Base-by-base conservation (phyloP, 306 rosid species). In the Calophaca sinica region DNA sequence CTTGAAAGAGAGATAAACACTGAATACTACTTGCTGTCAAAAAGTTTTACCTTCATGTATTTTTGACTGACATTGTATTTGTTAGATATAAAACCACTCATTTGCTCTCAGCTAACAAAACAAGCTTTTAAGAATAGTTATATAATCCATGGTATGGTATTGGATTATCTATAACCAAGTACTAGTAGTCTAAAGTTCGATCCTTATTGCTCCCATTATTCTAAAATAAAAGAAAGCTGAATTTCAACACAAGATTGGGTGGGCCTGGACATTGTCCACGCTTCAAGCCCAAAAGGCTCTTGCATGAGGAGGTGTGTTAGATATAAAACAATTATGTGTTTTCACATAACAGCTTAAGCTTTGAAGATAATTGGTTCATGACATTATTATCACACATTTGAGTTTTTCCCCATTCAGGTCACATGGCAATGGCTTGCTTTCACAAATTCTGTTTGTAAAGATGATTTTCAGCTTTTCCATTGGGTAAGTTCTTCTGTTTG, bases 351-450 rank as follows among this genome's bases (percentile, higher is more conserved):
- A 38, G 11, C 29, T 38, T 13, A 35, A 53, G 11, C 50, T 14
- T 41, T 65, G 26, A 42, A 26, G 20, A 64, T 64, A 64, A 26
- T 65, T 11, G 55, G 12, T 28, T 42, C 54, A 65, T 48, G 29
- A 54, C 36, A 50, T 53, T 42, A 53, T 42, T 10, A 13, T 75
- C 44, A 39, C 33, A 75, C 35, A 2, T 33, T 58, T 2, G 7
- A 3, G 35, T 5, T 54, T 28, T 33, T 7, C 32, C 15, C 4
- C 14, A 58, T 76, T 75, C 86, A 94, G 99, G 86, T 94, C 77
- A 87, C 93, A 42, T 94, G 99, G 99, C 93, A 89, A 81, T 94
- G 99, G 96, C 93, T 92, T 86, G 92, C 96, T 50, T 89, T 90
- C 82, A 80, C 96, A 7, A 92, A 63, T 74, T 89, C 97, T 73